Evolutionary conservation across 768 basidiomycete species (phyloP).

Genomic region (Boletales sp.): DNA sequence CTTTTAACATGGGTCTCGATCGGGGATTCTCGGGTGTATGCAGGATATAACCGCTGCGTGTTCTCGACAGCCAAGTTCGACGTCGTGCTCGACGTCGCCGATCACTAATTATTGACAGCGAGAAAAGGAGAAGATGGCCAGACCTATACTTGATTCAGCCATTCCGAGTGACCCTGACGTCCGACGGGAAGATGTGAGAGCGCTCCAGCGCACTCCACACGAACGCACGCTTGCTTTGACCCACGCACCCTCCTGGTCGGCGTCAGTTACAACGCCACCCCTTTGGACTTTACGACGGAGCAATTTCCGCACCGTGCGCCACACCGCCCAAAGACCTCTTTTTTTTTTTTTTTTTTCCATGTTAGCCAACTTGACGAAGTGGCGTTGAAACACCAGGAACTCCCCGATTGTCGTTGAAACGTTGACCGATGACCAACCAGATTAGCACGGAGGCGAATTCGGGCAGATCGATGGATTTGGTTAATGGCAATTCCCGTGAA

Average conservation of each 20-base stretch:
- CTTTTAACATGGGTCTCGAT: background rate
- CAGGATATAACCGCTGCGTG: background rate
- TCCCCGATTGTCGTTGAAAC: background rate
- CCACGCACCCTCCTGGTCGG: too few species aligned
- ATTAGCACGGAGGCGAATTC: background rate
- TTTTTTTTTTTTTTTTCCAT: background rate
- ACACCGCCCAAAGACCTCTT: too few species aligned
- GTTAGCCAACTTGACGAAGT: background rate
- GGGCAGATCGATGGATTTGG: conserved; percentile 7
- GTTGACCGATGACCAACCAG: background rate
- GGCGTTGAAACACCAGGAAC: conserved; percentile 4
- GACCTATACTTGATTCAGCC: background rate
- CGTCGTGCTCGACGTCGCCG: background rate
- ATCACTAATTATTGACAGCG: background rate
- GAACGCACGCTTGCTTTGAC: too few species aligned
- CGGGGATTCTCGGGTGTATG: background rate
- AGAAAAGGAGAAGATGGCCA: background rate
- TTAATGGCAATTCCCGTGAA: conserved; percentile 12
- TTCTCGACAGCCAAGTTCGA: background rate
- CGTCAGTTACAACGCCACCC: too few species aligned
- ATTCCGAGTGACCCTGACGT: background rate
- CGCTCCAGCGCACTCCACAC: too few species aligned
- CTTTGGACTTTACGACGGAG: too few species aligned
- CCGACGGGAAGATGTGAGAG: background rate
- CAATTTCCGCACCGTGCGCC: background rate